phyloP scores from a whole-genome alignment of 148 eudicot genomes.

The Spergularia bocconei region DNA sequence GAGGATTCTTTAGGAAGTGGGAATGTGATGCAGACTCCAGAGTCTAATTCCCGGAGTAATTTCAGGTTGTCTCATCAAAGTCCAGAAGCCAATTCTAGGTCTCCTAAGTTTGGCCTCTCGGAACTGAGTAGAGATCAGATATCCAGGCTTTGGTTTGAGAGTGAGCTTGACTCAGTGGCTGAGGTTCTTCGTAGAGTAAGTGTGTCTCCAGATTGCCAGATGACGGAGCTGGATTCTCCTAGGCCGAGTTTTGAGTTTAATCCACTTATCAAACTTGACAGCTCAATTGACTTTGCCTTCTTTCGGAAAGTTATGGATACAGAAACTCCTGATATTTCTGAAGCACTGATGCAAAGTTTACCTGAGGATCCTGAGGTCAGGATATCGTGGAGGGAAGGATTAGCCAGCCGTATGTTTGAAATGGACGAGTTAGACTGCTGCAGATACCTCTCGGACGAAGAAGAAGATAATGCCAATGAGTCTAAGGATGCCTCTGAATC shows the following conservation, averaged over 20 bases:
- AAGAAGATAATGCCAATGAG: conserved; percentile 26
- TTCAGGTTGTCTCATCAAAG: conserved; percentile 29
- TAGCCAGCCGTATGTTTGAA: conserved; percentile 44
- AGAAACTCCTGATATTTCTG: conserved; percentile 27
- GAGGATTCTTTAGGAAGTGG: conserved; percentile 41
- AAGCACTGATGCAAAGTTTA: conserved; percentile 32
- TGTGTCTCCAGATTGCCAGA: conserved; percentile 42
- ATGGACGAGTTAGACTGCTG: conserved; percentile 70
- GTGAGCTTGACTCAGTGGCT: conserved; percentile 43
- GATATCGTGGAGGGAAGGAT: conserved; percentile 70
- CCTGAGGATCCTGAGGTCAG: conserved; percentile 38
- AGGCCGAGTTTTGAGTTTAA: conserved; percentile 36
- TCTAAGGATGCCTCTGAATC: conserved; percentile 7
- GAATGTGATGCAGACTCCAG: conserved; percentile 65
- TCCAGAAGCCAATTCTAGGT: conserved; percentile 51
- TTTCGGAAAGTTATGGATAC: conserved; percentile 26
- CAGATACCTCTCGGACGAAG: conserved; percentile 69
- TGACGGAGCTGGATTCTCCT: conserved; percentile 31
- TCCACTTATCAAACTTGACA: conserved; percentile 34
- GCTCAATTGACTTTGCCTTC: conserved; percentile 26
- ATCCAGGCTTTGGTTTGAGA: conserved; percentile 33
- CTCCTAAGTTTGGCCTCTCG: conserved; percentile 34
- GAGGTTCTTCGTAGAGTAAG: conserved; percentile 37
- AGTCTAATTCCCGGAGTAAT: conserved; percentile 35
- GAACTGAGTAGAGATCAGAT: conserved; percentile 31